phyloP scores from a whole-genome alignment of 2,329 filamentous ascomycete genomes.

The Xylariaceae sp. region DNA sequence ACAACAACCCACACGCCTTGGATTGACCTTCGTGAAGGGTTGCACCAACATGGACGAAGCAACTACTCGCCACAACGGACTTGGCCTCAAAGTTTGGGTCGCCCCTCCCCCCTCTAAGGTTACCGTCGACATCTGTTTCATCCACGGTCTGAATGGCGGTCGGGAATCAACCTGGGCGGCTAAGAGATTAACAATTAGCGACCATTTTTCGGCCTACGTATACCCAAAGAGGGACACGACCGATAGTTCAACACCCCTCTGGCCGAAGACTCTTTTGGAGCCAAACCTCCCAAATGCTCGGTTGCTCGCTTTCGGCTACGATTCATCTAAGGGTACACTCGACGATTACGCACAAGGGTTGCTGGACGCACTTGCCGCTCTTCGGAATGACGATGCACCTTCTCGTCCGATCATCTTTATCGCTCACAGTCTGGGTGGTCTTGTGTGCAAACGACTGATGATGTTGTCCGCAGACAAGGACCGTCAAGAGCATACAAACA shows the following conservation, averaged over 20 bases:
- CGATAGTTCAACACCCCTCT: background rate
- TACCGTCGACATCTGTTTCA: background rate
- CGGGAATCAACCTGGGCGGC: background rate
- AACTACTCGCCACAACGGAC: too few species aligned
- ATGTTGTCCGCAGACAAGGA: too few species aligned
- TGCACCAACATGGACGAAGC: too few species aligned
- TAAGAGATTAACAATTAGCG: background rate
- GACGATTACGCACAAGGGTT: too few species aligned
- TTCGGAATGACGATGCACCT: conserved; percentile 4
- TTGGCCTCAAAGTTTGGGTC: background rate
- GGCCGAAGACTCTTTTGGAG: background rate
- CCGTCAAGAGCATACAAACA: too few species aligned
- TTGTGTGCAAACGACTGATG: conserved; percentile 33
- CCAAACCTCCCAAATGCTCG: background rate
- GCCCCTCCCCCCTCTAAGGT: background rate
- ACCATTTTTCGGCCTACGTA: too few species aligned
- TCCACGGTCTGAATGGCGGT: conserved; percentile 1
- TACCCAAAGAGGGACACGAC: too few species aligned
- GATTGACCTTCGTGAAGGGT: too few species aligned
- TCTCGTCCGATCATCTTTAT: conserved; percentile 34
- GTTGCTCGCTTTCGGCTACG: conserved; percentile 1
- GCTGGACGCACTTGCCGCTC: too few species aligned
- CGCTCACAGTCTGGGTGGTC: conserved; percentile 37
- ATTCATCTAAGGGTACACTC: background rate
- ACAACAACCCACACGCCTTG: too few species aligned